Conservation (phyloP, 2,329 filamentous ascomycete species). For the Claviceps fusiformis region DNA sequence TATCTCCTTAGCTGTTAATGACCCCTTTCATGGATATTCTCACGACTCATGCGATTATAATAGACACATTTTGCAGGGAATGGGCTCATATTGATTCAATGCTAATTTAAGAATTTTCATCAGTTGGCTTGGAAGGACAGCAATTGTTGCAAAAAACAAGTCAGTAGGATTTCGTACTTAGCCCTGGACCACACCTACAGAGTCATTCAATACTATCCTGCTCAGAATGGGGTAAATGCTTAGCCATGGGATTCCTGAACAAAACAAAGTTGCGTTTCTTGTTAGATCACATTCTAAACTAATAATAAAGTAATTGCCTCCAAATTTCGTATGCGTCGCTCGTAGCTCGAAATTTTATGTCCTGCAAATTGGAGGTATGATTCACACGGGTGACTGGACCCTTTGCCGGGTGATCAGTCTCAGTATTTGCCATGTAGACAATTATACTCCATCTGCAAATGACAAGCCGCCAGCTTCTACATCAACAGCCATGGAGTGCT, state of each 20-base stretch:
- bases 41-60: no score
- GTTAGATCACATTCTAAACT: no score
- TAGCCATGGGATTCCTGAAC: background rate
- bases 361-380: background rate
- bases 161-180: background rate
- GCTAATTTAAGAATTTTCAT: no score
- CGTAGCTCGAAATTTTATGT: background rate
- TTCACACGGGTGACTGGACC: background rate
- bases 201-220: background rate
- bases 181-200: no score
- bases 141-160: background rate
- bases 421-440: background rate
- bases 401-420: background rate
- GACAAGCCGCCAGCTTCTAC: conserved; percentile 10
- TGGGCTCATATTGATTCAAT: no score
- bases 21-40: no score
- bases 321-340: background rate
- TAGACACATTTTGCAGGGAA: no score
- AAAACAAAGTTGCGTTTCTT: background rate
- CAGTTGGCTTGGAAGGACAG: background rate
- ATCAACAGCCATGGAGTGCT: conserved; percentile 36
- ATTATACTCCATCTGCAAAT: conserved; percentile 5
- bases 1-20: no score
- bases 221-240: background rate
- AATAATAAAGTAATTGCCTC: background rate